phyloP scores from a whole-genome alignment of 768 basidiomycete species.

The Cystofilobasidium capitatum region DNA sequence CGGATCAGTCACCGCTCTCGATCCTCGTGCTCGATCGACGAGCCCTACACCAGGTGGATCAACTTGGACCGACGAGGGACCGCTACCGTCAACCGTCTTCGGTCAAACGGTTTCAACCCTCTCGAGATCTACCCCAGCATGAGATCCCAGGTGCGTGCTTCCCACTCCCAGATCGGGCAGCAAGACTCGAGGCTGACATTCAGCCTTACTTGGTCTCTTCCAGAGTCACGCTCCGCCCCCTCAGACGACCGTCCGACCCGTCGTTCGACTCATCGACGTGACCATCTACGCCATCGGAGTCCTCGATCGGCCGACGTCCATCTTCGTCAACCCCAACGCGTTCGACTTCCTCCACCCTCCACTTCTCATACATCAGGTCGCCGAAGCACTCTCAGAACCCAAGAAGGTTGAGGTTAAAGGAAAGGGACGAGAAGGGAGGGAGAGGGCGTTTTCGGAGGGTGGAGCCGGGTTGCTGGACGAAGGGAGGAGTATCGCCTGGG shows the following conservation, averaged over 20 bases:
- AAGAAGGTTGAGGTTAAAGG: neutral
- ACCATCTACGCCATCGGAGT: conserved; percentile 10
- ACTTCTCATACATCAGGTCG: neutral
- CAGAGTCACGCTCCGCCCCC: neutral
- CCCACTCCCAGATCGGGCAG: neutral
- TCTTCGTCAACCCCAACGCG: conserved; percentile 14
- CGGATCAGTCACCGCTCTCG: conserved; percentile 12
- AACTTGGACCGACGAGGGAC: conserved; percentile 14
- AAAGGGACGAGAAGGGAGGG: neutral
- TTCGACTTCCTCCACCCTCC: conserved; percentile 19
- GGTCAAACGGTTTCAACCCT: conserved; percentile 9
- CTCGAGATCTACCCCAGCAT: conserved; percentile 8
- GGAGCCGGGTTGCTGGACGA: neutral
- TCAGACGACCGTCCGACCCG: conserved; percentile 8
- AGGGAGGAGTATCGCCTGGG: neutral
- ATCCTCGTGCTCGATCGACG: conserved; percentile 17
- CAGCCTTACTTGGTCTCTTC: neutral
- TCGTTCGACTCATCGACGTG: conserved; percentile 13
- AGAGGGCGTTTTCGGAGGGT: neutral
- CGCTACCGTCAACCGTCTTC: conserved; percentile 11
- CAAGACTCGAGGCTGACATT: neutral
- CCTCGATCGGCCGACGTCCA: conserved; percentile 14
- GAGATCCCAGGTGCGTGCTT: neutral
- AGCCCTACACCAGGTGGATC: conserved; percentile 14
- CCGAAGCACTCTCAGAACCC: neutral